These are phyloP conservation scores for Zygoascus meyerae DNA, from an alignment of 1,139 yeast genomes.

Conservation along the genomic window DNA sequence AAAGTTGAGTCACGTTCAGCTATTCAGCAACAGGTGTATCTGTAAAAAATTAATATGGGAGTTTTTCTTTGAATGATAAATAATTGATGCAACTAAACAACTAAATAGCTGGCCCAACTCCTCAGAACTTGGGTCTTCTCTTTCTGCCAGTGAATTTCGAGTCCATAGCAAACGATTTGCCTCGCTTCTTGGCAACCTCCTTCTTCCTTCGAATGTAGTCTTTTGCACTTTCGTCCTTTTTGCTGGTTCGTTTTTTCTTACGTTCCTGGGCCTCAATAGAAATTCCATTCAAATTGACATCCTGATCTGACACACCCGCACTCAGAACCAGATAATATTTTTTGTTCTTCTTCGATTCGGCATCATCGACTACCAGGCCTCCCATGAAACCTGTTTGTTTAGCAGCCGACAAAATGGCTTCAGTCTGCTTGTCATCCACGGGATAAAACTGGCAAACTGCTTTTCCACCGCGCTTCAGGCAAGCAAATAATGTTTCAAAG, in stretches of 20 bases:
- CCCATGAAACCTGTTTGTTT: conserved; percentile 95
- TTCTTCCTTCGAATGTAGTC: conserved; percentile 87
- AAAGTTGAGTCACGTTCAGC: too few relatives aligned
- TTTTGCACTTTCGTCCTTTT: conserved; percentile 64
- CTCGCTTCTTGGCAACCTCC: conserved; percentile 87
- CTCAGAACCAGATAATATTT: conserved; percentile 86
- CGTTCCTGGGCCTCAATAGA: conserved; percentile 53
- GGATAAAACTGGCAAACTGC: conserved; percentile 98
- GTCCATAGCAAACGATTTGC: conserved; percentile 81
- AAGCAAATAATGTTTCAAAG: conserved; percentile 82
- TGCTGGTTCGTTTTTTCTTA: conserved; percentile 47
- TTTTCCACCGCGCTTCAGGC: conserved; percentile 89
- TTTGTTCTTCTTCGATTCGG: conserved; percentile 85
- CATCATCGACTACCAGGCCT: conserved; percentile 89
- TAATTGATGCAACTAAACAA: not conserved
- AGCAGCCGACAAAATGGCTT: conserved; percentile 73
- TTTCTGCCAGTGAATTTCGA: conserved; percentile 91
- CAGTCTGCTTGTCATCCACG: conserved; percentile 76
- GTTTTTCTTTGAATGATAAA: not conserved
- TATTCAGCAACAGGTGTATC: too few relatives aligned
- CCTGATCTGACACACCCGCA: conserved; percentile 69
- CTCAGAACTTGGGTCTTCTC: conserved; percentile 75
- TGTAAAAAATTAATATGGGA: too few relatives aligned
- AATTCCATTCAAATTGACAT: conserved; percentile 70
- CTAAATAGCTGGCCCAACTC: not conserved